Evolutionary conservation across 345 rosid species (phyloP).

Genomic region (Camelina hispida): DNA sequence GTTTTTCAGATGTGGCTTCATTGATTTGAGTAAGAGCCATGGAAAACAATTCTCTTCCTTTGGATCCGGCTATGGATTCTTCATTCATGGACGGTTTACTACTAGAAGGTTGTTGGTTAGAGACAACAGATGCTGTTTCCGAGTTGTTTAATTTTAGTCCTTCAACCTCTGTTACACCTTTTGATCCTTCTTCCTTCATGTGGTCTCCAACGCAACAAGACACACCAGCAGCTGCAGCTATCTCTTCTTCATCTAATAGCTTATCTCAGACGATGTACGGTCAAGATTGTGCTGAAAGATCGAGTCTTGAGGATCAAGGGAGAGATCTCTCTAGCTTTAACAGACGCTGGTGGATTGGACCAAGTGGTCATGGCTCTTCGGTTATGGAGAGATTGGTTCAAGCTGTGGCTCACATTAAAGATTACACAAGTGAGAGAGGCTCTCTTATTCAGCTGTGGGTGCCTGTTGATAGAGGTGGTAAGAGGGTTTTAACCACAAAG

Average conservation of each 20-base stretch:
- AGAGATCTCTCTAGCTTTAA: slow-evolving; percentile 41
- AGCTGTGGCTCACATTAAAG: slow-evolving; percentile 71
- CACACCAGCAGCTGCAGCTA: slow-evolving; percentile 2
- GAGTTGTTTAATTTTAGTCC: slow-evolving; percentile 65
- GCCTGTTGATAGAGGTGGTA: slow-evolving; percentile 71
- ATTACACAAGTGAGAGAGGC: slow-evolving; percentile 64
- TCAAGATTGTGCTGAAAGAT: slow-evolving; percentile 49
- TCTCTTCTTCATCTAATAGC: slow-evolving; percentile 34
- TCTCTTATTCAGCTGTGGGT: slow-evolving; percentile 92
- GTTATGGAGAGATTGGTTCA: slow-evolving; percentile 73
- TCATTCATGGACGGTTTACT: slow-evolving; percentile 77
- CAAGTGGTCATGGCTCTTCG: slow-evolving; percentile 55
- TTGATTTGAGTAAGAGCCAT: slow-evolving; percentile 31
- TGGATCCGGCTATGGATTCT: slow-evolving; percentile 67
- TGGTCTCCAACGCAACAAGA: slow-evolving; percentile 52
- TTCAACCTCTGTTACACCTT: slow-evolving; percentile 49
- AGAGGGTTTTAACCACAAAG: slow-evolving; percentile 64
- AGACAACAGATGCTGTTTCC: slow-evolving; percentile 78
- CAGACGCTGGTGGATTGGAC: slow-evolving; percentile 81
- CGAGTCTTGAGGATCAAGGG: slow-evolving; percentile 40
- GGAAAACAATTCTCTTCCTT: slow-evolving; percentile 47
- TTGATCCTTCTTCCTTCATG: slow-evolving; percentile 55
- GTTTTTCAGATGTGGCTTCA: slow-evolving; percentile 36
- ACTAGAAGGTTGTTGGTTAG: slow-evolving; percentile 92
- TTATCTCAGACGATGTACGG: slow-evolving; percentile 42